A percentile compares a stretch with the other conserved stretches of the same genome.
Conservation (phyloP, 768 basidiomycete genomes). For the Goffeauzyma gilvescens region DNA sequence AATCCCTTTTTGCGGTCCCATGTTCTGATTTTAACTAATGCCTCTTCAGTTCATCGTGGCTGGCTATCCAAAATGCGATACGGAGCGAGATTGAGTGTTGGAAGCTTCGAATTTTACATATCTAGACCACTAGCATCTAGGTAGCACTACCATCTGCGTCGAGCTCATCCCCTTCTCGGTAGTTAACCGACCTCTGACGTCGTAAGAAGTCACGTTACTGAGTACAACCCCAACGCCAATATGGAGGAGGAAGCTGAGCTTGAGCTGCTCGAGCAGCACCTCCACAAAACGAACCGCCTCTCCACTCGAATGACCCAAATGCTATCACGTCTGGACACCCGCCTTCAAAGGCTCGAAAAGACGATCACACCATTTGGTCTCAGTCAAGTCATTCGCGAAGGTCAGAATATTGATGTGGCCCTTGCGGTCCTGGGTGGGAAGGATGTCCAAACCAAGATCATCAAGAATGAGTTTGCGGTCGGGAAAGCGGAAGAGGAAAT, state of each 20-base stretch:
- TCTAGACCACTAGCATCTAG: too few species aligned
- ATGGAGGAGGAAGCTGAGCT: slow-evolving; percentile 31
- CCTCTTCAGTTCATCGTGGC: too few species aligned
- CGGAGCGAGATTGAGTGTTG: too few species aligned
- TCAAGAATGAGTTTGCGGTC: slow-evolving; percentile 21
- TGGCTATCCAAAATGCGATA: too few species aligned
- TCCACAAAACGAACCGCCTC: slow-evolving; percentile 28
- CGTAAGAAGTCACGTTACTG: too few species aligned
- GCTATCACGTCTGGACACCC: slow-evolving; percentile 23
- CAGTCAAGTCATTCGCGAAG: slow-evolving; percentile 25
- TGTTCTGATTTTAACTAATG: too few species aligned
- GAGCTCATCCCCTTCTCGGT: too few species aligned
- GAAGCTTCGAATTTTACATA: too few species aligned
- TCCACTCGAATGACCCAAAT: slow-evolving; percentile 31
- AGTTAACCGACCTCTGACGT: too few species aligned
- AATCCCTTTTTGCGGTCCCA: too few species aligned
- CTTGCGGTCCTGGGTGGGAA: slow-evolving; percentile 10
- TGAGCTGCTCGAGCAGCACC: slow-evolving; percentile 29
- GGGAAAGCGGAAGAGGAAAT: slow-evolving; percentile 25
- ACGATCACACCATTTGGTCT: slow-evolving; percentile 29
- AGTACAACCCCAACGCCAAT: too few species aligned
- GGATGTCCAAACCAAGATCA: slow-evolving; percentile 10
- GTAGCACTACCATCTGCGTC: too few species aligned
- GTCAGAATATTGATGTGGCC: slow-evolving; percentile 22
- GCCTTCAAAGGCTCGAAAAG: slow-evolving; percentile 27